Conservation (phyloP, 2,329 filamentous ascomycete species). For the Cercospora canescens region DNA sequence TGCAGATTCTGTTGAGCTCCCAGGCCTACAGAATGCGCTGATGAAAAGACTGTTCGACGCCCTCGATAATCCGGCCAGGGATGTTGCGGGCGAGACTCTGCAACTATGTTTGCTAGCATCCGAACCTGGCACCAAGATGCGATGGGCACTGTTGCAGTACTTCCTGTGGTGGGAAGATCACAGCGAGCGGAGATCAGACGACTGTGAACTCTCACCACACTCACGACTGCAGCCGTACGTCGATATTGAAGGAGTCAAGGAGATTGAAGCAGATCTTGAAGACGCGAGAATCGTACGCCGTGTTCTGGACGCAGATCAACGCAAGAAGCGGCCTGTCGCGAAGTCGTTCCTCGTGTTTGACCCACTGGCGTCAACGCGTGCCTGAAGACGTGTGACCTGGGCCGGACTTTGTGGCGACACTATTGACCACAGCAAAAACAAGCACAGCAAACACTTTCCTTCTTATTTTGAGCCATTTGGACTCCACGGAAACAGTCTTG, state of each 20-base stretch:
- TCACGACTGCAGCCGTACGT: background rate
- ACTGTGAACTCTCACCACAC: background rate
- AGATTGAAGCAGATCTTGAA: constrained; percentile 1
- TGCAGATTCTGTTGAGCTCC: constrained; percentile 7
- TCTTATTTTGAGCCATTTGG: background rate
- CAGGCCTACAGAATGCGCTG: constrained; percentile 5
- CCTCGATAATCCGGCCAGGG: constrained; percentile 3
- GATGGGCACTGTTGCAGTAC: constrained; percentile 6
- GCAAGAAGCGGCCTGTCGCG: constrained; percentile 2
- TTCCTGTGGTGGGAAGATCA: constrained; percentile 12
- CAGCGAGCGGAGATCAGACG: background rate
- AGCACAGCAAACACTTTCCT: background rate
- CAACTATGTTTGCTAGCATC: constrained; percentile 3
- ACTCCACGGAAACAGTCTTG: background rate
- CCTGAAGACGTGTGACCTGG: background rate
- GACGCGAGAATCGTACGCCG: background rate
- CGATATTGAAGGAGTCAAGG: background rate
- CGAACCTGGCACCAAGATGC: constrained; percentile 1
- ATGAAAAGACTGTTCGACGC: constrained; percentile 2
- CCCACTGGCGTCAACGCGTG: background rate
- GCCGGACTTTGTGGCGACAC: background rate
- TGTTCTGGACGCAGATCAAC: background rate
- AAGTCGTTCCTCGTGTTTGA: background rate
- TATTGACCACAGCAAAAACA: background rate
- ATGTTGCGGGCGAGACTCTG: constrained; percentile 1